These are phyloP conservation scores for Filobasidium floriforme DNA, from an alignment of 768 basidiomycete species.

Conservation along the genomic window DNA sequence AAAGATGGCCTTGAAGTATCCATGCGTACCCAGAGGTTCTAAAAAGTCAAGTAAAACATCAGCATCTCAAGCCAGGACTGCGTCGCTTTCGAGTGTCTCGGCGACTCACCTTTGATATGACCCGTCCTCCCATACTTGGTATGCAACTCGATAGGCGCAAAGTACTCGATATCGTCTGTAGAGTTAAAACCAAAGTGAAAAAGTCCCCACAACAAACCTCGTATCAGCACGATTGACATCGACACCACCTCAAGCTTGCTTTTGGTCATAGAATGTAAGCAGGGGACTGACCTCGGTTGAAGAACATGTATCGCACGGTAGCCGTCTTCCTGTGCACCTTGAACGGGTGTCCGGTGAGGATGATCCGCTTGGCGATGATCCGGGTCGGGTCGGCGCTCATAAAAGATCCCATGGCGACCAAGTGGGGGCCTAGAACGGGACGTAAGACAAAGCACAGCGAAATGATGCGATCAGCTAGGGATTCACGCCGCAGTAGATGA, in stretches of 20 bases:
- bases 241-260: too few relatives aligned
- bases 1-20: slow-evolving; percentile 93
- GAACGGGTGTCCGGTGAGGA: slow-evolving; percentile 92
- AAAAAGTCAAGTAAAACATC: slow-evolving; percentile 35
- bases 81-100: background rate
- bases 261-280: too few relatives aligned
- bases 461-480: background rate
- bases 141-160: slow-evolving; percentile 83
- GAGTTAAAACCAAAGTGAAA: too few relatives aligned
- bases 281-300: slow-evolving; percentile 68
- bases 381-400: slow-evolving; percentile 83
- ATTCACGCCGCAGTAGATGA: background rate
- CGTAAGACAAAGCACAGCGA: background rate
- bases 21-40: slow-evolving; percentile 91
- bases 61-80: slow-evolving; percentile 36
- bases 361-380: slow-evolving; percentile 83
- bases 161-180: slow-evolving; percentile 81
- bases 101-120: slow-evolving; percentile 51
- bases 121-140: slow-evolving; percentile 85
- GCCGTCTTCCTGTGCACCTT: slow-evolving; percentile 95
- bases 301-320: slow-evolving; percentile 98
- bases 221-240: background rate
- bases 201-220: too few relatives aligned
- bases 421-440: slow-evolving; percentile 45
- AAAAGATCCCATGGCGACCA: slow-evolving; percentile 85